Conservation (phyloP, 805 yeast genomes). For the Vanderwaltozyma polyspora region DNA sequence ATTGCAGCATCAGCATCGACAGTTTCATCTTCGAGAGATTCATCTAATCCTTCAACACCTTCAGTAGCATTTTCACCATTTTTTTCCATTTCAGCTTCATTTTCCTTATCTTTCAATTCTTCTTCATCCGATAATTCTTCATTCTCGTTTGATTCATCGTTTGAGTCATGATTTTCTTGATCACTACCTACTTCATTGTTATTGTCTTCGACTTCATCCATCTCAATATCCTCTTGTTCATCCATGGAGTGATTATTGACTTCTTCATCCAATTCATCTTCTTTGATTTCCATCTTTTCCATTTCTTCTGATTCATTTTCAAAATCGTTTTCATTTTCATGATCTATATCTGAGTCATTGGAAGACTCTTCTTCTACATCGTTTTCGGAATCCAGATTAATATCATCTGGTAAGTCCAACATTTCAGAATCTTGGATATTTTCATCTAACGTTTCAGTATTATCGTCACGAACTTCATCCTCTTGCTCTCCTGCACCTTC, state of each 20-base stretch:
- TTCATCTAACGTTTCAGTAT: slow-evolving; percentile 56
- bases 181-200: slow-evolving; percentile 25
- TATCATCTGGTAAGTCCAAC: slow-evolving; percentile 83
- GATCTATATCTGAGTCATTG: too few species aligned
- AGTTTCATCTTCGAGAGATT: slow-evolving; percentile 35
- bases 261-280: slow-evolving; percentile 36
- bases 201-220: slow-evolving; percentile 19
- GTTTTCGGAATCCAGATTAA: slow-evolving; percentile 61
- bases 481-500: slow-evolving; percentile 78
- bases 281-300: slow-evolving; percentile 70
- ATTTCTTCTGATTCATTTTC: slow-evolving; percentile 44
- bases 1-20: slow-evolving; percentile 48
- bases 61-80: slow-evolving; percentile 37
- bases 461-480: slow-evolving; percentile 61
- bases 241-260: slow-evolving; percentile 18
- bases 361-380: slow-evolving; percentile 36
- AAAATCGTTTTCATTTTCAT: slow-evolving; percentile 25
- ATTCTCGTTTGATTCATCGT: slow-evolving; percentile 24
- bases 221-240: slow-evolving; percentile 27
- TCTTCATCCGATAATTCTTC: slow-evolving; percentile 18
- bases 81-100: slow-evolving; percentile 26
- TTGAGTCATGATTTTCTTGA: slow-evolving; percentile 21
- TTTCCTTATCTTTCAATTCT: slow-evolving; percentile 22
- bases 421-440: slow-evolving; percentile 77
- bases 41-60: slow-evolving; percentile 42